Evolutionary conservation across 441 rosid species (phyloP), one percentile per base, ranked within the genome.

Genomic region (Aquilaria agallochum): DNA sequence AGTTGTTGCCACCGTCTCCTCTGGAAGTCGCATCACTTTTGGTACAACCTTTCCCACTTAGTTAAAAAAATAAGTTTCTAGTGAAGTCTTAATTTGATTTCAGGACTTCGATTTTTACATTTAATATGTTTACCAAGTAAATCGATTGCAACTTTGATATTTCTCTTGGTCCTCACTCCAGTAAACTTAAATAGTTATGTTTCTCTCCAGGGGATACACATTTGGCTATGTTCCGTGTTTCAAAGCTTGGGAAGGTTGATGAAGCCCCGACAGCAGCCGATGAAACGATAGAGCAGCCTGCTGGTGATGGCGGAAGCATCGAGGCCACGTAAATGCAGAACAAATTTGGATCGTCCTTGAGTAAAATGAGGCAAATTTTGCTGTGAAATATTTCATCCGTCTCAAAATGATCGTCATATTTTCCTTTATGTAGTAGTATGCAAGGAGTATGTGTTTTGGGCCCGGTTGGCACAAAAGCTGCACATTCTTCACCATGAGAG

Each of bases 211-310:
- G 96, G 49, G 98, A 89, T 64, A 73, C 69, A 46, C 79, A 87
- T 74, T 77, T 89, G 30, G 96, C 98, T 2, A 81, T 79, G 67
- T 92, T 87, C 49, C 87, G 83, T 2, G 89, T 79, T 49, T 78
- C 84, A 6, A 89, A 83, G 77, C 74, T 85, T 47, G 79, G 75
- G 76, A 78, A 68, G 32, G 64, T 51, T 44, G 81, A 76, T 44
- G 81, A 76, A 50, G 50, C 76, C 65, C 62, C 65, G 8, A 66
- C 46, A 59, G 61, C 68, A 72, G 42, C 63, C 53, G 73, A 71
- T 68, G 76, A 74, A 59, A 55, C 77, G 15, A 60, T 73, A 15
- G 74, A 66, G 20, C 46, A 71, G 48, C 65, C 51, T n/a, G 68
- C 65, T 63, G 51, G 69, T 3, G 68, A 60, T 31, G 61, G 66